These are phyloP conservation scores for Geranium incanum DNA, from an alignment of 441 rosid genomes.

Conservation along the genomic window DNA sequence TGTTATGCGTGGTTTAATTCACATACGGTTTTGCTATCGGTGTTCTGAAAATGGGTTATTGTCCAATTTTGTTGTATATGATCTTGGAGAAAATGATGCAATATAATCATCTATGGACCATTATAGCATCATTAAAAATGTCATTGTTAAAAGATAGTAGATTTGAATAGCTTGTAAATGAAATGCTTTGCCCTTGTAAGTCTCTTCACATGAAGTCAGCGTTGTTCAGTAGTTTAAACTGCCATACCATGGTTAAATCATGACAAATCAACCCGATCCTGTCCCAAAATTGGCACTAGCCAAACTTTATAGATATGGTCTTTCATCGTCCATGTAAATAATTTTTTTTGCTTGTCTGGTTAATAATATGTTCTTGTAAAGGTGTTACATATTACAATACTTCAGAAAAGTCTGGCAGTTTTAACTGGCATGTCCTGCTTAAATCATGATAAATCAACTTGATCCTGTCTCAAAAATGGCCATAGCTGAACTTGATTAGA, in stretches of 20 bases:
- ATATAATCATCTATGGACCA: too few relatives aligned
- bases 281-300: not conserved
- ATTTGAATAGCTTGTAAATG: not conserved
- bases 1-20: too few relatives aligned
- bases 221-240: not conserved
- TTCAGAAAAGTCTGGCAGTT: not conserved
- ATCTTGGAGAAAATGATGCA: not conserved
- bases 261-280: not conserved
- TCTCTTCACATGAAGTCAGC: not conserved
- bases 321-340: not conserved
- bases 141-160: not conserved
- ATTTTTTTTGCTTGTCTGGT: not conserved
- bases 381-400: not conserved
- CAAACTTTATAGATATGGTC: not conserved
- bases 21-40: too few relatives aligned
- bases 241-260: not conserved
- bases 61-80: too few relatives aligned
- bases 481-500: not conserved
- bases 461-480: not conserved
- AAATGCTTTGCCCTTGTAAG: not conserved
- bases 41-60: too few relatives aligned
- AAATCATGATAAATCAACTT: not conserved
- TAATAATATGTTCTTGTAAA: not conserved
- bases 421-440: not conserved
- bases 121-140: too few relatives aligned